Evolutionary conservation across 1,284 basidiomycete species (phyloP).

Genomic region (Cronartium ribicola): DNA sequence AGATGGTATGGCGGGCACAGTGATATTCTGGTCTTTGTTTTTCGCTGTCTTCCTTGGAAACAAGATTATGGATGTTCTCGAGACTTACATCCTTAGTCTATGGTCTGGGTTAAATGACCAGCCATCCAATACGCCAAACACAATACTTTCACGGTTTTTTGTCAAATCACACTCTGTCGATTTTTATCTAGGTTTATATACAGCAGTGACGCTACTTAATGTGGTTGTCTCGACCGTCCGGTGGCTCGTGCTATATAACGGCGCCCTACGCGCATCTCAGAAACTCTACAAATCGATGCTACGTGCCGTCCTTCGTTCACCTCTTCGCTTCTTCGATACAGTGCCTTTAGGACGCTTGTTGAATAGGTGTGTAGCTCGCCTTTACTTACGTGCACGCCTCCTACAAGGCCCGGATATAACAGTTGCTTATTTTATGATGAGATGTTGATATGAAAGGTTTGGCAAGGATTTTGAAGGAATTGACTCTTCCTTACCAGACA

Average conservation of each 20-base stretch:
- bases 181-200: slow-evolving; percentile 52
- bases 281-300: slow-evolving; percentile 43
- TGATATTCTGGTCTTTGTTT: slow-evolving; percentile 71
- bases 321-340: slow-evolving; percentile 27
- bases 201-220: slow-evolving; percentile 10
- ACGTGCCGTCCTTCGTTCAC: slow-evolving; percentile 9
- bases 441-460: neutral
- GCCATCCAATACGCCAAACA: slow-evolving; percentile 6
- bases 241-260: slow-evolving; percentile 47
- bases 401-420: neutral
- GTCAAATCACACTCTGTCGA: slow-evolving; percentile 58
- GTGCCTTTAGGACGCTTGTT: slow-evolving; percentile 19
- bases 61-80: slow-evolving; percentile 68
- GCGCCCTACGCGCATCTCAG: slow-evolving; percentile 45
- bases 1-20: slow-evolving; percentile 53
- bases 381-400: neutral
- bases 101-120: neutral
- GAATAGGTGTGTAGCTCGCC: slow-evolving; percentile 1
- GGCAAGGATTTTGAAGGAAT: slow-evolving; percentile 15
- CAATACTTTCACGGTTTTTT: slow-evolving; percentile 48
- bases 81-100: slow-evolving; percentile 66
- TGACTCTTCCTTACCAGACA: slow-evolving; percentile 11
- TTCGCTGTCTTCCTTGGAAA: slow-evolving; percentile 60
- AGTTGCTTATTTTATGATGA: neutral
- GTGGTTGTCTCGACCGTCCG: slow-evolving; percentile 23